Evolutionary conservation across 345 rosid genomes (phyloP), one percentile per base, ranked within the genome.

Genomic region (Eucalyptus brandiana): DNA sequence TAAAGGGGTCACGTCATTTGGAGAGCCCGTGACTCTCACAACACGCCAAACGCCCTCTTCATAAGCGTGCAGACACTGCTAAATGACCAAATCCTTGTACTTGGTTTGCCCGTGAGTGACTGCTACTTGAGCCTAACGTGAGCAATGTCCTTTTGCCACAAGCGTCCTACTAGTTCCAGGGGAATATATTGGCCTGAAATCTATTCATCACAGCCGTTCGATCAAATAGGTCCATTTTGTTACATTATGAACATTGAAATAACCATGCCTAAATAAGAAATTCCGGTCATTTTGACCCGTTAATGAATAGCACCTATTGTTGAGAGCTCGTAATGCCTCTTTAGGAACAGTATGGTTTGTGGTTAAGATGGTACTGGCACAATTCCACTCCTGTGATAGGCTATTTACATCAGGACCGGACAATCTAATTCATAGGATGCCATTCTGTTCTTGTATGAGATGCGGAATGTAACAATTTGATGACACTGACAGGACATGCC

Each of bases 401-500:
- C 5, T 37, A 72, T 37, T 37, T 37, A 72, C 45, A 10, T 37
- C 45, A 17, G 45, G 14, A 72, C 26, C 8, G 81, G 81, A 37
- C 26, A 21, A 17, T 28, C 26, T 45, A 47, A 18, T 23, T 90
- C 88, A 87, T 62, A 23, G 17, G 28, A 45, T 86, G 53, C 45
- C 40, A 47, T 32, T 47, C 42, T 34, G 81, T 72, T 37, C 15
- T 72, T 9, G 15, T 37, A 72, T 72, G 45, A 72, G 51, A 50
- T 50, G 53, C 28, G 42, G 30, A 32, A 6, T 45, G 28, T 86
- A 21, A 72, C 28, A 37, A 72, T 37, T 21, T 40, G 83, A 37
- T 21, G 47, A 15, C 67, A 32, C 49, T 56, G 48, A 72, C 91
- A 96, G 99, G 98, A 94, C 56, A 89, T 91, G 26, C 92, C 90